Percentiles rank a stretch among this genome's conserved stretches.
phyloP scores from a whole-genome alignment of 116 monocot genomes.

The Trichopus zeylanicus region DNA sequence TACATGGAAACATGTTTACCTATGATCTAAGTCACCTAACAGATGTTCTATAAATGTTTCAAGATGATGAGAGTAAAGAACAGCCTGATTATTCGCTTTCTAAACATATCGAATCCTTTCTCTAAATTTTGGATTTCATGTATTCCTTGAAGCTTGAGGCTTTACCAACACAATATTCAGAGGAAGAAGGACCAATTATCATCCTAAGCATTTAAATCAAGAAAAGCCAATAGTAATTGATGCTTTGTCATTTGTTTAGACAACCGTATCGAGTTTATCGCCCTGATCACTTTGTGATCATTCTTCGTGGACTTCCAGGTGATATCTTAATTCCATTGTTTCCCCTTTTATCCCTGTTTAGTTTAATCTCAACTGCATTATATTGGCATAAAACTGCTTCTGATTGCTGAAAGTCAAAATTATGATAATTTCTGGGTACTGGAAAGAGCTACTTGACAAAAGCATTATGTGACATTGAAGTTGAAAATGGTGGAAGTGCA shows the following conservation, averaged over 20 bases:
- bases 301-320: slow-evolving; percentile 97
- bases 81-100: no score
- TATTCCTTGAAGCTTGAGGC: slow-evolving; percentile 11
- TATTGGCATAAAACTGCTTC: no score
- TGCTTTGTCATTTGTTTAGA: slow-evolving; percentile 70
- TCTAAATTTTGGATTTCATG: not conserved
- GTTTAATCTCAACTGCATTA: no score
- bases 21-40: no score
- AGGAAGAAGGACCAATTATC: slow-evolving; percentile 16
- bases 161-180: slow-evolving; percentile 22
- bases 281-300: slow-evolving; percentile 83
- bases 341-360: not conserved
- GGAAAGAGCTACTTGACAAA: slow-evolving; percentile 98
- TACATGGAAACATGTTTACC: no score
- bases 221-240: slow-evolving; percentile 44
- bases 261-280: slow-evolving; percentile 74
- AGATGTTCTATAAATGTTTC: no score
- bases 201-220: slow-evolving; percentile 7
- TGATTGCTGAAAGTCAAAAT: no score
- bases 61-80: no score
- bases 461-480: slow-evolving; percentile 79
- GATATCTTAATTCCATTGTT: slow-evolving; percentile 1
- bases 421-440: slow-evolving; percentile 40
- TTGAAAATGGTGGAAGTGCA: slow-evolving; percentile 86
- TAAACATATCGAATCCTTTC: no score